Evolutionary conservation across 805 yeast genomes (phyloP), one percentile per base, ranked within the genome.

Genomic region (Yarrowia sp.): DNA sequence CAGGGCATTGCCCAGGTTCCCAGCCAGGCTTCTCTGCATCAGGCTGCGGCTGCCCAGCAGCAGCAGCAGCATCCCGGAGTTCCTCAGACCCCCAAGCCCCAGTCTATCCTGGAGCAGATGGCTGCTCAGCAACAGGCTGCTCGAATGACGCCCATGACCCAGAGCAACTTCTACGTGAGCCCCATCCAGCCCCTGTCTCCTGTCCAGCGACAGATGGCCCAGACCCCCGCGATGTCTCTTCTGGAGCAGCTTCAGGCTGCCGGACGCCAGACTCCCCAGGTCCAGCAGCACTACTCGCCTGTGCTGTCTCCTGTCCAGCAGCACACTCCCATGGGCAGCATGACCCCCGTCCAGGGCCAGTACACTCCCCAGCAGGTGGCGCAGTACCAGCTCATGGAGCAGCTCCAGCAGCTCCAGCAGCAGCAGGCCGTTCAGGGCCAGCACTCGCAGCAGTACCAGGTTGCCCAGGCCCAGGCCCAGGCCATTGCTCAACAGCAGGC

Each of bases 161-260:
- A 47, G 55, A 19, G 12, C 29, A 39, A 31, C 19, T 44, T 44
- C 24, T 29, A 29, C 25, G 51, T 44, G 35, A 44, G 51, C n/a
- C 55, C 55, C 29, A 32, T 47, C 14, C 55, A 51, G 42, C 58
- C 58, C 6, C 42, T 51, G 18, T 51, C 58, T 9, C 58, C 58
- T 24, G 41, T 24, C 10, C 58, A 51, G 33, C 58, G 42, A 51
- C 58, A 51, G 32, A 51, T 51, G 58, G 41, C 58, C 24, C 58
- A 51, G 42, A 35, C 58, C 6, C 58, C 41, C 8, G 24, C 22
- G 42, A 32, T 51, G 58, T 51, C 58, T 24, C 42, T 33, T 6
- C 42, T 51, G 16, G 58, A 51, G 38, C 55, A 47, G 35, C 51
- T 44, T 1, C 51, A 44, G 25, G 51, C 51, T 14, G 51, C 51